Evolutionary conservation across 179 eudicot species (phyloP), one percentile per base, ranked within the genome.

Genomic region (Pouteria campechiana): DNA sequence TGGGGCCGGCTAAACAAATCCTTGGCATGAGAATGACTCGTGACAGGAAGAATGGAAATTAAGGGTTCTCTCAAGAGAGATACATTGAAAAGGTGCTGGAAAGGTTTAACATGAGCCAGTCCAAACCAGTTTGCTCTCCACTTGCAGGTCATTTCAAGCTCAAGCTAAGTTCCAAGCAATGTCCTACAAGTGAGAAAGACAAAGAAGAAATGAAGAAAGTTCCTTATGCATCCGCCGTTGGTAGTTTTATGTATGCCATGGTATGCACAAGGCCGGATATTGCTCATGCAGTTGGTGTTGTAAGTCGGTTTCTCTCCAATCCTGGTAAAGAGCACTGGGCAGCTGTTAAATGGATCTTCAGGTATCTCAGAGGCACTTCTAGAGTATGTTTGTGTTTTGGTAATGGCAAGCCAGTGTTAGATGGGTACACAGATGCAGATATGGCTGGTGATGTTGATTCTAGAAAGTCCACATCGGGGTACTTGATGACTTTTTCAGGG

Each of bases 211-310:
- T 30, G 58, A 31, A 12, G 31, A 31, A 33, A 43, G 58, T 53
- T 21, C 40, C 58, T 6, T 53, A 53, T 42, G 49, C 58, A 54
- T 54, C 41, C 18, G 43, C 49, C 32, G 41, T 44, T 16, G 60
- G 52, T 8, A 54, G 60, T n/a, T 17, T 54, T 9, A 33, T 54
- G 16, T 46, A 17, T 10, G 17, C 4, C 13, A 46, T 46, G 50
- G 8, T 46, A 10, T 46, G 39, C 13, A 33, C 40, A 21, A 46
- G 19, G 22, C 38, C 18, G 20, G 17, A 46, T 11, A 32, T 46
- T 46, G 39, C 25, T 0, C 37, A 31, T 3, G 37, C 40, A 12
- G 40, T 36, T 16, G 17, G 40, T 12, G 24, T 0, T 12, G 7
- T 44, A 17, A 46, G 38, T 46, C 10, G 30, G 14, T 46, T 3